A percentile compares a stretch with the other conserved stretches of the same genome.
Conservation (phyloP, 1,139 yeast genomes). For the Meyerozyma athensensis region DNA sequence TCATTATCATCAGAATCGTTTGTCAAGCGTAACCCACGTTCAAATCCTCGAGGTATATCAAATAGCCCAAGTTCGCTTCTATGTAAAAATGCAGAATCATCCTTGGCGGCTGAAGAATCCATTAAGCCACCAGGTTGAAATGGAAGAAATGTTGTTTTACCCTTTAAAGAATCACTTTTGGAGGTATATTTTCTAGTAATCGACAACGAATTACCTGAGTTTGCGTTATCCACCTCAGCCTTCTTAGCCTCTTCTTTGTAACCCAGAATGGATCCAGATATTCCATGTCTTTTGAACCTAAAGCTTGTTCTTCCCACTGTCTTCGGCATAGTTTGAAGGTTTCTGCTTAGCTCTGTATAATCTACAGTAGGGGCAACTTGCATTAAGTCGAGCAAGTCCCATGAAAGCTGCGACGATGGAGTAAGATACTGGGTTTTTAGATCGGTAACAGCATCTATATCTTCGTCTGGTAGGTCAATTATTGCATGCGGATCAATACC, state of each 20-base stretch:
- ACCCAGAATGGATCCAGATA: constrained; percentile 61
- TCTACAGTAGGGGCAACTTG: constrained; percentile 38
- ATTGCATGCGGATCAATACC: neutral
- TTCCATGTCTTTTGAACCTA: constrained; percentile 66
- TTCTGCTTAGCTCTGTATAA: constrained; percentile 14
- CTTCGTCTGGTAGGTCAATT: neutral
- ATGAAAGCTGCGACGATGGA: constrained; percentile 49
- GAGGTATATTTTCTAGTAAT: constrained; percentile 64
- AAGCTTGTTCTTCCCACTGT: constrained; percentile 52
- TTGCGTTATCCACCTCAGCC: constrained; percentile 49
- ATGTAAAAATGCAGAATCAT: constrained; percentile 46
- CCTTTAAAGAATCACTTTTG: constrained; percentile 58
- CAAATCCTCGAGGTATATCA: constrained; percentile 78
- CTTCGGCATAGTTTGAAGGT: constrained; percentile 47
- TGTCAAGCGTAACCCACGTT: constrained; percentile 55
- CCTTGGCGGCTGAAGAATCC: constrained; percentile 25
- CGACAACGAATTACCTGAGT: constrained; percentile 66
- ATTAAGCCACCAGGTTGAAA: constrained; percentile 90
- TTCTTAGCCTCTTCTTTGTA: constrained; percentile 58
- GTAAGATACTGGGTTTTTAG: constrained; percentile 11
- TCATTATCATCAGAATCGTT: constrained; percentile 9
- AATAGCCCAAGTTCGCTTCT: constrained; percentile 71
- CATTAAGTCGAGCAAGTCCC: constrained; percentile 57
- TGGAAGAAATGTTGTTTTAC: constrained; percentile 75
- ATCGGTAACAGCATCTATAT: neutral